Conservation (phyloP, 805 yeast species). For the Yamadazyma philogaea region DNA sequence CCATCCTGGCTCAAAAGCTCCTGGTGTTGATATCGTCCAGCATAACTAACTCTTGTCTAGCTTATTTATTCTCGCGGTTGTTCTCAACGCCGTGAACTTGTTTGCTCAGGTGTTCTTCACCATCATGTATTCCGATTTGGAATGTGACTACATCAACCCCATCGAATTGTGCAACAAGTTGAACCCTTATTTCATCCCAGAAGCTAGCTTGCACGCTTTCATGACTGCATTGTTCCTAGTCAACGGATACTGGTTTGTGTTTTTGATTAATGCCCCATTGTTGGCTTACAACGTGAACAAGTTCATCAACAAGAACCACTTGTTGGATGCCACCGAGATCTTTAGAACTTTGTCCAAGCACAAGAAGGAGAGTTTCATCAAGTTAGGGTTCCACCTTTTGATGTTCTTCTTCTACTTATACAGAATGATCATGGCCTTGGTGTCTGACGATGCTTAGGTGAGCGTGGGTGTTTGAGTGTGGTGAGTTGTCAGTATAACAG, state of each 20-base stretch:
- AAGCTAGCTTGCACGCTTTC: constrained; percentile 77
- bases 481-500: neutral
- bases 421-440: constrained; percentile 92
- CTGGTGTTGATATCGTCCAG: neutral
- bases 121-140: constrained; percentile 91
- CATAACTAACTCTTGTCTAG: constrained; percentile 27
- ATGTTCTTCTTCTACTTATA: constrained; percentile 95
- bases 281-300: constrained; percentile 81
- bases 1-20: neutral
- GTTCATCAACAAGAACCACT: constrained; percentile 72
- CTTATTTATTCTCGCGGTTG: constrained; percentile 72
- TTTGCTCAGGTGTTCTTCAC: constrained; percentile 93
- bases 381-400: constrained; percentile 84
- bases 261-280: constrained; percentile 78
- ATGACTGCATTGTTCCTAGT: constrained; percentile 68
- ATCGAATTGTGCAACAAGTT: constrained; percentile 92
- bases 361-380: constrained; percentile 87
- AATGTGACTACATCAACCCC: constrained; percentile 95
- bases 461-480: neutral
- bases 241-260: constrained; percentile 90
- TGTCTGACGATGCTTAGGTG: constrained; percentile 52
- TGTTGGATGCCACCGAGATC: constrained; percentile 95
- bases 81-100: constrained; percentile 82
- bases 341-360: constrained; percentile 91
- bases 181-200: constrained; percentile 86